phyloP scores from a whole-genome alignment of 805 yeast genomes.

The Wickerhamiella parazyma region DNA sequence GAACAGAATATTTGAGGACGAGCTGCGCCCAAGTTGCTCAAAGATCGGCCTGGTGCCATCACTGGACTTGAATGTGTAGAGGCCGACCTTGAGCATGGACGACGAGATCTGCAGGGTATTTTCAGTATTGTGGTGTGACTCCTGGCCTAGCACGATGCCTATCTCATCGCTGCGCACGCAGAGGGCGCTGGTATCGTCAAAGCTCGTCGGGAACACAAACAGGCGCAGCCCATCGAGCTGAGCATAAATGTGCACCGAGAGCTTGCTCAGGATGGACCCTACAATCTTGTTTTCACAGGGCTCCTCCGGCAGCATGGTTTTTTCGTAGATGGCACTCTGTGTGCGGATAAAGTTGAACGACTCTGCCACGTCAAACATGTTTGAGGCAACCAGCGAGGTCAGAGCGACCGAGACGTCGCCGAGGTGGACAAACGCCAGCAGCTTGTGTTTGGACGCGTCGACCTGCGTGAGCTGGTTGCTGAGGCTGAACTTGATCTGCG shows the following conservation, averaged over 20 bases:
- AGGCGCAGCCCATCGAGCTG: conserved; percentile 39
- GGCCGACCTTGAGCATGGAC: conserved; percentile 50
- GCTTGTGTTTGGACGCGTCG: conserved; percentile 17
- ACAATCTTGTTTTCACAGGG: background rate
- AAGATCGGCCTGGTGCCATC: conserved; percentile 33
- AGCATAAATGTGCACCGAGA: conserved; percentile 59
- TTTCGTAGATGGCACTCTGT: conserved; percentile 10
- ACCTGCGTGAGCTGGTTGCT: conserved; percentile 50
- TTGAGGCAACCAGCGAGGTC: conserved; percentile 79
- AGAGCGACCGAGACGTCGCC: conserved; percentile 39
- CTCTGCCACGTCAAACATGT: conserved; percentile 60
- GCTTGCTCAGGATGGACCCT: conserved; percentile 9
- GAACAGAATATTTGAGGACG: conserved; percentile 47
- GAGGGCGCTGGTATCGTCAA: conserved; percentile 64
- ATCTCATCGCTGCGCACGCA: conserved; percentile 27
- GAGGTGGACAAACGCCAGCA: background rate
- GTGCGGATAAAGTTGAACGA: conserved; percentile 16
- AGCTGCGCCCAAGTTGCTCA: background rate
- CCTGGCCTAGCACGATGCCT: conserved; percentile 20
- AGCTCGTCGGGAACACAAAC: conserved; percentile 71
- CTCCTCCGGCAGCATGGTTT: background rate
- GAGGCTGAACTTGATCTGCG: conserved; percentile 38
- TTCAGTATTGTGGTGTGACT: conserved; percentile 24
- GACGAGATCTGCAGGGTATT: conserved; percentile 49
- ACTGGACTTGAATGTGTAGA: conserved; percentile 41